Evolutionary conservation across 768 basidiomycete genomes (phyloP).

Genomic region (Kwoniella heveanensis): DNA sequence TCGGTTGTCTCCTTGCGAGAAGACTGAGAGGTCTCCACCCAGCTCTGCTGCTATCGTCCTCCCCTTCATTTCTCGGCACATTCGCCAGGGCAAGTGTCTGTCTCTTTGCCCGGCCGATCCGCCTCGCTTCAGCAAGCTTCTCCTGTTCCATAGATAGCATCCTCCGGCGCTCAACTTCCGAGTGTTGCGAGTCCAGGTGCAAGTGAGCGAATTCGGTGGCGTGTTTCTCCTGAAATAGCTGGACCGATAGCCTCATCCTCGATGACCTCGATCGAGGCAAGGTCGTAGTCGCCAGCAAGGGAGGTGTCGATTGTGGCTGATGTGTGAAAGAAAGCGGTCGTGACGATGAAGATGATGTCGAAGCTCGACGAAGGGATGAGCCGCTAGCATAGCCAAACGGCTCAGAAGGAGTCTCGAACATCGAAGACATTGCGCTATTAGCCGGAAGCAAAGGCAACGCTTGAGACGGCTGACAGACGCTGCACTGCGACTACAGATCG

Average conservation of each 20-base stretch:
- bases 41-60: conserved; percentile 1
- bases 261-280: conserved; percentile 2
- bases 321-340: conserved; percentile 1
- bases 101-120: conserved; percentile 29
- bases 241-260: conserved; percentile 17
- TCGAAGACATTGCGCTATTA: neutral
- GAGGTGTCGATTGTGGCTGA: conserved; percentile 3
- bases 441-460: neutral
- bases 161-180: conserved; percentile 13
- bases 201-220: conserved; percentile 39
- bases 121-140: conserved; percentile 31
- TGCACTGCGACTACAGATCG: no score
- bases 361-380: neutral
- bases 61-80: neutral
- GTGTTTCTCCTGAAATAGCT: conserved; percentile 36
- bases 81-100: conserved; percentile 15
- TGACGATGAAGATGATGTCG: conserved; percentile 3
- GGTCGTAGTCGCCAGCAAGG: neutral
- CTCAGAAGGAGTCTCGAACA: neutral
- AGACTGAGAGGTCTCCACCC: conserved; percentile 36
- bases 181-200: conserved; percentile 15
- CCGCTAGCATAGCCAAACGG: conserved; percentile 1
- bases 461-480: no score
- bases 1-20: conserved; percentile 16
- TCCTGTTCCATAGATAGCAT: conserved; percentile 27